These are phyloP conservation scores for Cladobotryum protrusum DNA, from an alignment of 2,329 filamentous ascomycete genomes.

Conservation along the genomic window DNA sequence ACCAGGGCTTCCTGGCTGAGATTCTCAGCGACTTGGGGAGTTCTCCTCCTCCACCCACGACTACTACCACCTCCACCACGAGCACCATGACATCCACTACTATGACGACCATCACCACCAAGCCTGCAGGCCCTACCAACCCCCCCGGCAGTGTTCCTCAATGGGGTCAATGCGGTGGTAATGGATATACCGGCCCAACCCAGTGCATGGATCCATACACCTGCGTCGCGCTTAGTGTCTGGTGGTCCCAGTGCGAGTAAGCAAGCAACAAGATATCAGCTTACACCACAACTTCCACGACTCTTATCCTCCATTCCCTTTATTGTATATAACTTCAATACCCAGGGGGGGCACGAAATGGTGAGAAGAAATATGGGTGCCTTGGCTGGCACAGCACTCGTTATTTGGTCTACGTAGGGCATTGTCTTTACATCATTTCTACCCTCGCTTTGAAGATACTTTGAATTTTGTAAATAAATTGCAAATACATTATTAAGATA, in stretches of 20 bases:
- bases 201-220: slow-evolving; percentile 17
- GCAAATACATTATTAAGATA: too few species aligned
- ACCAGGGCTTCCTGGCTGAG: slow-evolving; percentile 47
- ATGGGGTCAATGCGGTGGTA: slow-evolving; percentile 20
- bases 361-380: too few species aligned
- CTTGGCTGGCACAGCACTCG: too few species aligned
- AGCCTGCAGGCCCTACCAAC: neutral
- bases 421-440: too few species aligned
- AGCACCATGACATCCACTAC: too few species aligned
- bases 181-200: slow-evolving; percentile 18
- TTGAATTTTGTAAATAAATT: too few species aligned
- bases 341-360: too few species aligned
- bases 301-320: too few species aligned
- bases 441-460: too few species aligned
- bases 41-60: neutral
- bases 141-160: slow-evolving; percentile 13
- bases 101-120: neutral
- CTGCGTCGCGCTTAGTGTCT: slow-evolving; percentile 13
- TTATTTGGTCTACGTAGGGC: too few species aligned
- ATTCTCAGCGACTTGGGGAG: slow-evolving; percentile 31
- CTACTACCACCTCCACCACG: neutral
- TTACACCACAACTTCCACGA: too few species aligned
- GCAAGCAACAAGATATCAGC: neutral
- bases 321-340: too few species aligned
- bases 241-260: slow-evolving; percentile 19